Base-by-base conservation (phyloP, 2,329 filamentous ascomycete species). In the Venturia effusa region DNA sequence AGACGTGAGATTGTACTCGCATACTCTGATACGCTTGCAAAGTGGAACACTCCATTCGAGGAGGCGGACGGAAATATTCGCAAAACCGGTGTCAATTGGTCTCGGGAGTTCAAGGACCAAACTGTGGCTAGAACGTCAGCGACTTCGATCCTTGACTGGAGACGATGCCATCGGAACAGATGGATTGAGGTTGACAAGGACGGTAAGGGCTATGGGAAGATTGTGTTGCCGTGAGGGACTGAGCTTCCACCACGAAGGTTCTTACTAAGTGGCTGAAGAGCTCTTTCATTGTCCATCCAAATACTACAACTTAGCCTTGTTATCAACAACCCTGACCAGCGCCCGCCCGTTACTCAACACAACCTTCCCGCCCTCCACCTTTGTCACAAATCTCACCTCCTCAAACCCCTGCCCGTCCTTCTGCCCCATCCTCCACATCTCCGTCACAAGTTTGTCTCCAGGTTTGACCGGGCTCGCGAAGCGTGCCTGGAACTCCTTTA, bases 311-410 rank as follows among this genome's bases (percentile, higher is more conserved):
- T 75, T 76, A 22, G 71, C 70, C 69, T 75, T 74, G 59, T 75
- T 73, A 8, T 77, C 82, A 61, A 81, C 81, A 65, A 84, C 78
- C 81, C 84, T 90, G 71, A 97, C 84, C 73, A 93, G 74, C 32
- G 90, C 90, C 65, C 91, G 81, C 4, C 92, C 92, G 74, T 97
- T 96, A 77, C 86, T 94, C 75, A 97, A 78, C 66, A 90, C 90
- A 22, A 92, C 85, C 81, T 94, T 95, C 39, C 89, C 90, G 39
- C 87, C 86, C 69, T 88, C 88, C 32, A 96, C 86, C 73, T 84
- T 83, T 1, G 89, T 90, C 63, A 87, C 81, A 72, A 96, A 97
- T 59, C 90, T 81, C 61, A 96, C 79, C 75, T 96, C 92, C 76
- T 96, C 91, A 76, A 84, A 95, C 0, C 82, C 70, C 68, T 78